Evolutionary conservation across 1,284 basidiomycete genomes (phyloP).

Genomic region (Entoloma clypeatum): DNA sequence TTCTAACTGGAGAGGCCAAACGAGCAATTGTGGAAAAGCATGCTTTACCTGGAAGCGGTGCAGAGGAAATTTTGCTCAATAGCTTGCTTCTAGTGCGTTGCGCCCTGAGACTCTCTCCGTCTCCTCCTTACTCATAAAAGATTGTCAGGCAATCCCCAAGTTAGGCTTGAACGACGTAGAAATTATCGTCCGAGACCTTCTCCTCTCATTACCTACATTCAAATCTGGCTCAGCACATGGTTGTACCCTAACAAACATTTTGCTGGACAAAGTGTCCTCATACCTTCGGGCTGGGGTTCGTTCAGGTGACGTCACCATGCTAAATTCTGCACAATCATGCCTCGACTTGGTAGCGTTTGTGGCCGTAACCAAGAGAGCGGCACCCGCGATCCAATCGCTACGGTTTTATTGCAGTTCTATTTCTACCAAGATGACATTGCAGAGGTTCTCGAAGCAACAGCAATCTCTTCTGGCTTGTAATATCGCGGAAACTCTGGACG

Average conservation of each 20-base stretch:
- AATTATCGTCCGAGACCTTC: constrained; percentile 50
- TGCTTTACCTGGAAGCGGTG: constrained; percentile 40
- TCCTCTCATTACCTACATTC: constrained; percentile 48
- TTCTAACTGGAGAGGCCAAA: constrained; percentile 53
- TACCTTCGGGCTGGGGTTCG: constrained; percentile 37
- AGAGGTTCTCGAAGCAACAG: constrained; percentile 39
- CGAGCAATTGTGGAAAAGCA: constrained; percentile 43
- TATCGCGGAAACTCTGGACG: constrained; percentile 36
- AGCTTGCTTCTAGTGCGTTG: constrained; percentile 46
- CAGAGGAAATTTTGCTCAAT: constrained; percentile 46
- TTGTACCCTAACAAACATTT: constrained; percentile 39
- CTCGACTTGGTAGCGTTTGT: constrained; percentile 47
- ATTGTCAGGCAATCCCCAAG: constrained; percentile 47
- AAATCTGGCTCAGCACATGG: constrained; percentile 34
- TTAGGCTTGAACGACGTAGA: constrained; percentile 39
- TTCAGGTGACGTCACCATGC: constrained; percentile 23
- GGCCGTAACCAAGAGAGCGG: constrained; percentile 39
- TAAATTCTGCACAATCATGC: constrained; percentile 40
- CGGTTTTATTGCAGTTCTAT: constrained; percentile 49
- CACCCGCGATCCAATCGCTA: constrained; percentile 44
- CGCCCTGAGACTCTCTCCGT: not conserved
- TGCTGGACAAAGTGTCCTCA: constrained; percentile 40
- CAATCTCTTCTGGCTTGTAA: constrained; percentile 42
- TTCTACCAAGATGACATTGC: constrained; percentile 44
- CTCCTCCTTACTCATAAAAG: constrained; percentile 3